Conservation (phyloP, 768 basidiomycete species). For the Strobilomyces echinocephalus region DNA sequence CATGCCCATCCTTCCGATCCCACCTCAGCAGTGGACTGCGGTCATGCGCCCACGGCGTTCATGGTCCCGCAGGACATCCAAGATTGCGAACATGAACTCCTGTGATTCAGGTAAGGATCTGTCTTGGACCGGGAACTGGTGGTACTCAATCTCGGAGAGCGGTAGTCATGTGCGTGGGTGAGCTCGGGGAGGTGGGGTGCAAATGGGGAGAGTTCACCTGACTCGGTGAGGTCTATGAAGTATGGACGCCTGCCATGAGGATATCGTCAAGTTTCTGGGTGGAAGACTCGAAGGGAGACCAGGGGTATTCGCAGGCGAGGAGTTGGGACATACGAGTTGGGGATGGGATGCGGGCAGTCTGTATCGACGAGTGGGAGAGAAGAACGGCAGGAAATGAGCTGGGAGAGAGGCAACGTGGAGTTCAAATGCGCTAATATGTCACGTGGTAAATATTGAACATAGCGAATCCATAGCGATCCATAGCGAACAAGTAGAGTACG, state of each 20-base stretch:
- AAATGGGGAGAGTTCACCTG: conserved; percentile 70
- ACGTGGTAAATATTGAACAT: too few species aligned
- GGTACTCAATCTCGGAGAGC: conserved; percentile 56
- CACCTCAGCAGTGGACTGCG: conserved; percentile 79
- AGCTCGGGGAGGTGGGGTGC: conserved; percentile 49
- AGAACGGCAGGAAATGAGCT: too few species aligned
- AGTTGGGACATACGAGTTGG: conserved; percentile 79
- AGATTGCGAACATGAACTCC: conserved; percentile 54
- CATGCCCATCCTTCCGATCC: conserved; percentile 64
- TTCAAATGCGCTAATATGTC: too few species aligned
- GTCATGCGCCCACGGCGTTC: conserved; percentile 51
- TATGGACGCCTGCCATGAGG: conserved; percentile 66
- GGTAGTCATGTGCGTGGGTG: conserved; percentile 52
- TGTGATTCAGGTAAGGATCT: conserved; percentile 58
- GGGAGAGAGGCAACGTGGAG: too few species aligned
- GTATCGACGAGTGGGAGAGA: conserved; percentile 16
- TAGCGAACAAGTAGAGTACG: too few species aligned
- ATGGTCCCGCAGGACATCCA: conserved; percentile 58
- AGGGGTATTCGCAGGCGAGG: conserved; percentile 80
- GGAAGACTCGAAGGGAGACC: conserved; percentile 50
- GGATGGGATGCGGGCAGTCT: conserved; percentile 52
- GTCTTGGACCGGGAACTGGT: conserved; percentile 76
- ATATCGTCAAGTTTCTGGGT: conserved; percentile 72
- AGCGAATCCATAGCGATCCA: too few species aligned
- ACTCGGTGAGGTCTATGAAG: conserved; percentile 85